Base-by-base conservation (phyloP, 1,139 yeast genomes). In the Wickerhamomyces sp. region DNA sequence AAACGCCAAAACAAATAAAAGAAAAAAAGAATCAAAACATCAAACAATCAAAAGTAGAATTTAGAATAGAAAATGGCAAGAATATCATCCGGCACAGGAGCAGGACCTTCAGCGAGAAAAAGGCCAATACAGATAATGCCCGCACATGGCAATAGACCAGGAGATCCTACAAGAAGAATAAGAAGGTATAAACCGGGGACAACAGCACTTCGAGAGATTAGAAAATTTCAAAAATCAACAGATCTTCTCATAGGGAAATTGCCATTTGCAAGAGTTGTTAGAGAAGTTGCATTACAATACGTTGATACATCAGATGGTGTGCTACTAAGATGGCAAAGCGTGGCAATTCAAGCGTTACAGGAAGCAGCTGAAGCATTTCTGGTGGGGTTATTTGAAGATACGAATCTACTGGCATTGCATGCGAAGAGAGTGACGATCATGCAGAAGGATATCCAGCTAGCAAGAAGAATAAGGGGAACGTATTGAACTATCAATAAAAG, bases 381-480 rank as follows among this genome's bases (percentile, higher is more conserved):
- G 45, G 86, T 88, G 10, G 89, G 88, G 41, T 61, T 89, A 35
- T 70, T 89, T 45, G 96, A 89, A 55, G 96, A 89, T 55, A 88
- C 96, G 8, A 88, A 88, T 51, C 59, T 89, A 33, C 75, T 95
- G 62, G 96, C 96, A 5, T 68, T 87, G 23, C 97, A 89, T 58
- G 96, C 96, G 3, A 88, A 86, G 55, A 68, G 97, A 46, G 95
- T 89, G 16, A 89, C 97, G 0, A 85, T 89, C 19, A 87, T 87
- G 95, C 89, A 85, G 52, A 86, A 84, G 57, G 97, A 89, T 56
- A 81, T 89, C 46, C 95, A 87, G 52, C 66, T 89, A 48, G 97
- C 96, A 2, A 71, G 96, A 57, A 69, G 96, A 54, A 78, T 89
- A 34, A 70, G 96, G 46, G 96, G 96, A 11, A 62, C 49, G 12